Conservation (phyloP, 2,329 filamentous ascomycete species). For the Onygenales sp. region DNA sequence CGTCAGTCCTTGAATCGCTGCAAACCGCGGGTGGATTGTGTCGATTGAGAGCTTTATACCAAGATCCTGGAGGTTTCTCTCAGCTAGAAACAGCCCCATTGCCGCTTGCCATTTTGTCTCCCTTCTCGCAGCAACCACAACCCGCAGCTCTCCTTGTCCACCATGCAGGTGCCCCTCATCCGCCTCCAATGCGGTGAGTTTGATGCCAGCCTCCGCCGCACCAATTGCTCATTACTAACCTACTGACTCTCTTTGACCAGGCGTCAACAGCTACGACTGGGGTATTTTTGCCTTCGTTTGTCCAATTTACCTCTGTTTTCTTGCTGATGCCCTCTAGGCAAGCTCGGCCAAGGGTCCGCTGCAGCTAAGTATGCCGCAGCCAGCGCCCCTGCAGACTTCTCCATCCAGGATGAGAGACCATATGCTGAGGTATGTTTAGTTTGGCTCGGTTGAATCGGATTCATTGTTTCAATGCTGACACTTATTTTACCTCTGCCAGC, state of each 20-base stretch:
- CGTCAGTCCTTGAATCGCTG: not conserved
- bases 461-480: constrained; percentile 1
- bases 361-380: constrained; percentile 84
- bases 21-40: not conserved
- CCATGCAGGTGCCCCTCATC: constrained; percentile 70
- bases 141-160: constrained; percentile 9
- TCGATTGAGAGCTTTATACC: not conserved
- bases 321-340: constrained; percentile 44
- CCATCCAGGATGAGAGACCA: constrained; percentile 75
- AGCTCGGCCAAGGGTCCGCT: constrained; percentile 76
- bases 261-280: constrained; percentile 98
- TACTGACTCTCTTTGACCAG: constrained; percentile 31
- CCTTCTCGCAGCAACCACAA: not conserved
- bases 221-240: constrained; percentile 1
- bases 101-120: not conserved
- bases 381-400: constrained; percentile 64
- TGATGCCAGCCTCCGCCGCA: not conserved
- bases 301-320: not conserved
- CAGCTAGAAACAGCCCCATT: not conserved
- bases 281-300: constrained; percentile 42
- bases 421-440: constrained; percentile 69
- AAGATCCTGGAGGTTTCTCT: not conserved
- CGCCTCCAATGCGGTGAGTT: constrained; percentile 55
- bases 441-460: not conserved
- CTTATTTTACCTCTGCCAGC: constrained; percentile 40